Base-by-base conservation (phyloP, 257 asterid genomes). In the Perilla frutescens region DNA sequence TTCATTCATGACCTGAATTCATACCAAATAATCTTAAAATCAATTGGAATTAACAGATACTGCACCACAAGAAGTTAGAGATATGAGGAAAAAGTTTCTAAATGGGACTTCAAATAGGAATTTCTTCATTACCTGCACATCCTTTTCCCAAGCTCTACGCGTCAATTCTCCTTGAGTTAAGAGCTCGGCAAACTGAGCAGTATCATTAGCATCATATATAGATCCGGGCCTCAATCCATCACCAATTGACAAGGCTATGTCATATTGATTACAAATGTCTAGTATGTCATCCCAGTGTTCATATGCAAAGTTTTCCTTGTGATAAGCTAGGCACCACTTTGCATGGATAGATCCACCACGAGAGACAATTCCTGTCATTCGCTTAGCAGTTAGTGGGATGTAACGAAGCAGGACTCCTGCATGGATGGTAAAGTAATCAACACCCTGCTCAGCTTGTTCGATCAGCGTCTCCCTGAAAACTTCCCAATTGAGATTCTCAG, bases 341-440 rank as follows among this genome's bases (percentile, higher is more conserved):
- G 98, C 98, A 74, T 91, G 97, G 71, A 94, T 91, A 51, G 98
- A 94, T 15, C 98, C 98, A 41, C 98, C 98, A 10, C 98, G 96
- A 10, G 97, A 90, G 62, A 94, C 98, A 49, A 94, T 94, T 9
- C 97, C 98, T 1, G 97, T 94, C 96, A 88, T 89, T 60, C 98
- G 75, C 76, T 90, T 88, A 34, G 98, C 98, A 1, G 98, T 91
- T 36, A 91, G 65, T 5, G 98, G 98, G 77, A 94, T 90, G 82
- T 94, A 94, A 13, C 96, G 89, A 37, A 94, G 96, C 69, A 94
- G 81, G 31, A 94, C 97, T 26, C 98, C 98, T 2, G 97, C 98
- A 63, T 91, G 97, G 76, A 94, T 94, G 0, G 98, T 94, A 71
- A 94, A 94, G 82, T 91, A 94, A 80, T 94, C 98, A 11, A 94